Base-by-base conservation (phyloP, 1,139 yeast genomes). In the Zygosaccharomyces sapae region DNA sequence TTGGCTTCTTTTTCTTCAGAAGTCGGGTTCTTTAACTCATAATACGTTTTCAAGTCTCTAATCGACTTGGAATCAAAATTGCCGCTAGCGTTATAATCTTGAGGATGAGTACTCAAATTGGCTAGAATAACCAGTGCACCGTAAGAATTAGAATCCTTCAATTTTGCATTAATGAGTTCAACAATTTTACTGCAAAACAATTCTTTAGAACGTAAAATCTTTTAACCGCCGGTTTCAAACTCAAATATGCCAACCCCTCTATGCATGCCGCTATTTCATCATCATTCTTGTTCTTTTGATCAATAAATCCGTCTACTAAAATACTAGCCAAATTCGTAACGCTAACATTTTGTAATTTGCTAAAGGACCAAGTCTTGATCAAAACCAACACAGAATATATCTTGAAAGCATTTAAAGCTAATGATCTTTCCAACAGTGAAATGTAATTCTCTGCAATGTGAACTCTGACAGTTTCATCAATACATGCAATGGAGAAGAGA, bases 211-310 rank as follows among this genome's bases (percentile, higher is more conserved):
- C 68, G 54, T 9, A 65, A 38, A 13, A 38, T 33, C 5, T 46
- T 45, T 61, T 60, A 1, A 62, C 60, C 8, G 61, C 51, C 5
- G 55, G 41, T 41, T 61, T 63, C 41, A 65, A 46, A 34, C 59
- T 61, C 25, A 65, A 45, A 41, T 63, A 65, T 1, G 67, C 66
- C 33, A 65, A 49, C 10, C 66, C 66, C 50, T 65, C 69, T 9
- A 63, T 48, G 20, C 57, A 46, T 3, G 46, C 42, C 18, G 55
- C 48, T 10, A 59, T 27, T 24, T 54, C 53, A n/a, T 54, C 57
- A 12, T 48, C 34, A 5, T 46, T 41, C 2, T 43, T 48, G 5
- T 46, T 36, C 6, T 38, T 43, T n/a, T 38, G 25, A 10, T 44
- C 38, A 8, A 48, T 25, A 35, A 43, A 37, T 5, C 45, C 45